A percentile compares a stretch with the other conserved stretches of the same genome.
Evolutionary conservation across 495 filamentous ascomycete species (phyloP).

Genomic region (Hypoxylon crocopeplum): DNA sequence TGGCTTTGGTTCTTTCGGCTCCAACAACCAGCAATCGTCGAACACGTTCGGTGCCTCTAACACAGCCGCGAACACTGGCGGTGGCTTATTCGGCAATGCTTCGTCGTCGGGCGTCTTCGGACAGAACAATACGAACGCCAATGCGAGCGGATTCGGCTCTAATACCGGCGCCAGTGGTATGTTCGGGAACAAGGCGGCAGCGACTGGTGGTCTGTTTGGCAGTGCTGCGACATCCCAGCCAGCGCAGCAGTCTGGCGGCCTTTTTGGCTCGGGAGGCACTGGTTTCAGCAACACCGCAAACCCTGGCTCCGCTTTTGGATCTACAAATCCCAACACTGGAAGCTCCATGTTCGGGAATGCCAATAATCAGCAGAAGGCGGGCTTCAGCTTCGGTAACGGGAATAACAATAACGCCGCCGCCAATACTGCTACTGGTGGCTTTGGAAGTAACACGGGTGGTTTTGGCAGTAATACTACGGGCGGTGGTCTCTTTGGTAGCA

Average conservation of each 20-base stretch:
- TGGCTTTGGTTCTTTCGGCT: slow-evolving; percentile 62
- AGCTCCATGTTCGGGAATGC: slow-evolving; percentile 40
- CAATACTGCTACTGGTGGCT: slow-evolving; percentile 46
- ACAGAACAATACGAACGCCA: slow-evolving; percentile 51
- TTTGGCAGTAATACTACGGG: slow-evolving; percentile 32
- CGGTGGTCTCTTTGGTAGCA: slow-evolving; percentile 47
- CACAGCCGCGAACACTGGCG: slow-evolving; percentile 46
- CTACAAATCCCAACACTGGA: slow-evolving; percentile 32
- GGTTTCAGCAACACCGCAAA: slow-evolving; percentile 29
- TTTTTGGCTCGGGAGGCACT: slow-evolving; percentile 61
- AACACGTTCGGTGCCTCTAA: slow-evolving; percentile 52
- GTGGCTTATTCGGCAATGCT: slow-evolving; percentile 58
- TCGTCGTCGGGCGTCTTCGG: slow-evolving; percentile 62
- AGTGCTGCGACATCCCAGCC: slow-evolving; percentile 51
- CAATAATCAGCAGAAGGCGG: slow-evolving; percentile 35
- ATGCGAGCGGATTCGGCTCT: slow-evolving; percentile 51
- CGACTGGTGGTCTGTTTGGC: slow-evolving; percentile 56
- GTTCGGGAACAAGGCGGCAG: slow-evolving; percentile 56
- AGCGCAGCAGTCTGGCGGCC: slow-evolving; percentile 32
- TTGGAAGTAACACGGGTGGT: slow-evolving; percentile 49
- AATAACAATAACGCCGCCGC: slow-evolving; percentile 24
- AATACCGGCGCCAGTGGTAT: slow-evolving; percentile 48
- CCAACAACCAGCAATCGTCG: slow-evolving; percentile 42
- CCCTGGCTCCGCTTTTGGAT: slow-evolving; percentile 47
- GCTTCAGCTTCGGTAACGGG: slow-evolving; percentile 45